phyloP scores from a whole-genome alignment of 1,139 yeast species.

The Suhomyces ambrosiae region DNA sequence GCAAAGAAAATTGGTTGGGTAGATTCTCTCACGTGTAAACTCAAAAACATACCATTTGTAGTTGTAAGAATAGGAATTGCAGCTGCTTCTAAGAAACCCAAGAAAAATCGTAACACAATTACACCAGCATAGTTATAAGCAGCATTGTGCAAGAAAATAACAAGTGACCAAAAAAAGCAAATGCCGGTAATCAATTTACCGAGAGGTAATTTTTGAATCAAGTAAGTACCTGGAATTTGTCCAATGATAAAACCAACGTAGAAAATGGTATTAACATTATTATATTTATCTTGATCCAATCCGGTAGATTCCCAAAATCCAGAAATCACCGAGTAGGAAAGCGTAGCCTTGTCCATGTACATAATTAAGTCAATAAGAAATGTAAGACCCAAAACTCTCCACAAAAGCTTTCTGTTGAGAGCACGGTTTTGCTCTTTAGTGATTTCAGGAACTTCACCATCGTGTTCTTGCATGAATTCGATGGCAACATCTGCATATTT shows the following conservation, averaged over 20 bases:
- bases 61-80: conserved; percentile 40
- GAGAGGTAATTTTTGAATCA: conserved; percentile 38
- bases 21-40: conserved; percentile 41
- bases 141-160: conserved; percentile 41
- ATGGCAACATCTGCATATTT: conserved; percentile 41
- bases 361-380: conserved; percentile 39
- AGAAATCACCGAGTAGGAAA: conserved; percentile 44
- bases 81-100: conserved; percentile 47
- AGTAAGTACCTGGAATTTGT: conserved; percentile 32
- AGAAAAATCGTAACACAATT: conserved; percentile 42
- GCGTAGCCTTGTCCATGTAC: conserved; percentile 49
- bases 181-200: conserved; percentile 31
- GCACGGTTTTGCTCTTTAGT: conserved; percentile 37
- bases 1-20: conserved; percentile 46
- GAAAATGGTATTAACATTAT: conserved; percentile 39
- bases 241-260: conserved; percentile 43
- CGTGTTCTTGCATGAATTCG: conserved; percentile 34
- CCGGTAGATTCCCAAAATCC: conserved; percentile 45
- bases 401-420: conserved; percentile 34
- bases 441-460: conserved; percentile 21
- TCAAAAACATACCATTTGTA: conserved; percentile 47
- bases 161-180: conserved; percentile 38
- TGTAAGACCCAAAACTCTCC: conserved; percentile 34
- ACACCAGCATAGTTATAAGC: conserved; percentile 45
- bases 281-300: conserved; percentile 32